Percentiles rank a stretch among this genome's conserved stretches.
These are phyloP conservation scores for Penicillium taxi DNA, from an alignment of 495 filamentous ascomycete species.

Conservation along the genomic window DNA sequence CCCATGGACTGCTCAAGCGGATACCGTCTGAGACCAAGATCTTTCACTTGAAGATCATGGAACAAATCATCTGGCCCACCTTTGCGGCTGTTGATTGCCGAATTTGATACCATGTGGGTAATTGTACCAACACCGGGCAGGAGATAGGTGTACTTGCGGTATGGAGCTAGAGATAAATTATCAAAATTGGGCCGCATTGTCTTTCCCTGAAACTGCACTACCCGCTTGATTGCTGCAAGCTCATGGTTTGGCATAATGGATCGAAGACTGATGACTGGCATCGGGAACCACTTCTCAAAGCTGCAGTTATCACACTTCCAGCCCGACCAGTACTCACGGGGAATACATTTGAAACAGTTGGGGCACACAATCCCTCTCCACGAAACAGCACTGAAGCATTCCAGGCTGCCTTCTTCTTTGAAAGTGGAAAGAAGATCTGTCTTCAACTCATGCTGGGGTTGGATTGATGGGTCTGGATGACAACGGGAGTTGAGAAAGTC, in stretches of 20 bases:
- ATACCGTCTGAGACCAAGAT: conserved; percentile 55
- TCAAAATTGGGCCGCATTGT: conserved; percentile 14
- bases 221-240: conserved; percentile 18
- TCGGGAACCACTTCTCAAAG: conserved; percentile 30
- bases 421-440: conserved; percentile 33
- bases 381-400: conserved; percentile 26
- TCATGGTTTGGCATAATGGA: conserved; percentile 28
- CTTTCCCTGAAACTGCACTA: conserved; percentile 10
- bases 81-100: conserved; percentile 35
- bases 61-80: conserved; percentile 62
- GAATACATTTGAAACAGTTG: conserved; percentile 55
- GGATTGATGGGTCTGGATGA: conserved; percentile 26
- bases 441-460: conserved; percentile 28
- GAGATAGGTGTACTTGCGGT: conserved; percentile 22
- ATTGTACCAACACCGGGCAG: conserved; percentile 48
- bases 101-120: conserved; percentile 53
- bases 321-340: conserved; percentile 51
- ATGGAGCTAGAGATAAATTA: conserved; percentile 14
- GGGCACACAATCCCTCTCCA: conserved; percentile 70
- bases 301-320: conserved; percentile 56
- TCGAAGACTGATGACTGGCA: conserved; percentile 32
- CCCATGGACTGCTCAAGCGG: conserved; percentile 32
- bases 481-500: conserved; percentile 48
- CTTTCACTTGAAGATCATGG: conserved; percentile 44
- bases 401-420: conserved; percentile 16